These are phyloP conservation scores for Ogataea methanolica DNA, from an alignment of 805 yeast genomes.

Conservation along the genomic window DNA sequence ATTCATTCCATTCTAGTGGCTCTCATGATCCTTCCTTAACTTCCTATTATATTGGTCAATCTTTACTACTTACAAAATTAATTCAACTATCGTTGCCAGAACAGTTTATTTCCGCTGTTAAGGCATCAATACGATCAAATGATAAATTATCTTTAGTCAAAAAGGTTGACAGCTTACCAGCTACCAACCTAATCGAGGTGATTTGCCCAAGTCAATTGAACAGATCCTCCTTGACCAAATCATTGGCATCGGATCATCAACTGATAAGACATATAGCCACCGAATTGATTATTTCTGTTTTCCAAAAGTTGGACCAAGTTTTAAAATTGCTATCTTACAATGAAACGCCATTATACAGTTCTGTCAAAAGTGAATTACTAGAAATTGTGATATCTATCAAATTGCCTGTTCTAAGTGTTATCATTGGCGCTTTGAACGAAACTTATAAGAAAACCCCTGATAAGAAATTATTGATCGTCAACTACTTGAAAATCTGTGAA, in stretches of 20 bases:
- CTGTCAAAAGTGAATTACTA: slow-evolving; percentile 16
- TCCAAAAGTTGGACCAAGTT: slow-evolving; percentile 49
- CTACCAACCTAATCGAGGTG: slow-evolving; percentile 42
- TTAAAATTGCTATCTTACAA: slow-evolving; percentile 18
- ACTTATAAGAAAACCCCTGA: slow-evolving; percentile 31
- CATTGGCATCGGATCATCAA: slow-evolving; percentile 45
- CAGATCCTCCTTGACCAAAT: slow-evolving; percentile 50
- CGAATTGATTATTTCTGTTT: slow-evolving; percentile 50
- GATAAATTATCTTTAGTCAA: slow-evolving; percentile 1
- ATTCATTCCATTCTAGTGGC: slow-evolving; percentile 55
- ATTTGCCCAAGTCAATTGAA: slow-evolving; percentile 64
- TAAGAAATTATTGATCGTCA: slow-evolving; percentile 43
- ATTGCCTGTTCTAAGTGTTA: slow-evolving; percentile 48
- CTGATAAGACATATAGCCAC: slow-evolving; percentile 61
- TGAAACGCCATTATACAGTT: slow-evolving; percentile 10
- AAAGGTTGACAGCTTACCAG: slow-evolving; percentile 2
- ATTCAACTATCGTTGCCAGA: slow-evolving; percentile 54
- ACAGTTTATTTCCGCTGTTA: slow-evolving; percentile 16
- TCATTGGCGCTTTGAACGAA: slow-evolving; percentile 41
- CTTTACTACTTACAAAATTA: slow-evolving; percentile 55
- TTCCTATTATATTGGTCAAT: slow-evolving; percentile 79
- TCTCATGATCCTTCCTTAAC: slow-evolving; percentile 74
- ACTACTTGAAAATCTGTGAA: slow-evolving; percentile 38
- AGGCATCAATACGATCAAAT: neutral
- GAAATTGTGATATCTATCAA: slow-evolving; percentile 19